phyloP scores from a whole-genome alignment of 495 filamentous ascomycete genomes.

The Aspergillus conjunctus region DNA sequence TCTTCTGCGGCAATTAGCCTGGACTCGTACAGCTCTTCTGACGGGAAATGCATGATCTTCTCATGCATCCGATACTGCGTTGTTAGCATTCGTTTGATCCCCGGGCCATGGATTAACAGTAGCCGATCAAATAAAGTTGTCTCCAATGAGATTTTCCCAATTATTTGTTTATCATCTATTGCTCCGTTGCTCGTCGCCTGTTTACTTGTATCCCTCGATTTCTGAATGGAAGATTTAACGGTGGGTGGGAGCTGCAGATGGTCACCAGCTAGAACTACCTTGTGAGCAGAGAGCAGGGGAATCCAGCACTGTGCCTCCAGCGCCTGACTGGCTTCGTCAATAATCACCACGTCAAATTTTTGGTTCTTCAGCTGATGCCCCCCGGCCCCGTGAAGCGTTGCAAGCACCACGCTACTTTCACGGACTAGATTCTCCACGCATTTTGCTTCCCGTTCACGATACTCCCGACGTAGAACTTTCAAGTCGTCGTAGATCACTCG shows the following conservation, averaged over 20 bases:
- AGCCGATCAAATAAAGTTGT: conserved; percentile 90
- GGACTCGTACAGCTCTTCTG: conserved; percentile 80
- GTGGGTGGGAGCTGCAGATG: conserved; percentile 94
- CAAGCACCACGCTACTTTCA: conserved; percentile 82
- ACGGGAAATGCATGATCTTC: conserved; percentile 92
- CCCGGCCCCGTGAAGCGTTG: conserved; percentile 91
- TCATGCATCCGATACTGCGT: conserved; percentile 99
- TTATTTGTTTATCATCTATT: conserved; percentile 21
- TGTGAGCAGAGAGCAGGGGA: conserved; percentile 75
- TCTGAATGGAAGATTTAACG: conserved; percentile 65
- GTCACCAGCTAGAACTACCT: conserved; percentile 90
- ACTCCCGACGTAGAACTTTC: conserved; percentile 85
- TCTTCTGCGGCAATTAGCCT: conserved; percentile 75
- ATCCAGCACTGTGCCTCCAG: conserved; percentile 98
- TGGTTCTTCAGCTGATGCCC: conserved; percentile 79
- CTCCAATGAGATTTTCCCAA: conserved; percentile 63
- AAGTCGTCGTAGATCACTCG: conserved; percentile 82
- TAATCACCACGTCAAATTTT: conserved; percentile 88
- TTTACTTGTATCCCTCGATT: conserved; percentile 27
- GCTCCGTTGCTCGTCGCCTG: conserved; percentile 27
- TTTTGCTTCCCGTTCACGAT: conserved; percentile 75
- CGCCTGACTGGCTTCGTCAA: conserved; percentile 95
- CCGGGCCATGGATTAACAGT: conserved; percentile 74
- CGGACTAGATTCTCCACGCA: conserved; percentile 76
- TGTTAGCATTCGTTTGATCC: conserved; percentile 92